Percentiles rank a stretch among this genome's conserved stretches.
Conservation (phyloP, 139 green algal genomes). For the Tetraselmis striata region DNA sequence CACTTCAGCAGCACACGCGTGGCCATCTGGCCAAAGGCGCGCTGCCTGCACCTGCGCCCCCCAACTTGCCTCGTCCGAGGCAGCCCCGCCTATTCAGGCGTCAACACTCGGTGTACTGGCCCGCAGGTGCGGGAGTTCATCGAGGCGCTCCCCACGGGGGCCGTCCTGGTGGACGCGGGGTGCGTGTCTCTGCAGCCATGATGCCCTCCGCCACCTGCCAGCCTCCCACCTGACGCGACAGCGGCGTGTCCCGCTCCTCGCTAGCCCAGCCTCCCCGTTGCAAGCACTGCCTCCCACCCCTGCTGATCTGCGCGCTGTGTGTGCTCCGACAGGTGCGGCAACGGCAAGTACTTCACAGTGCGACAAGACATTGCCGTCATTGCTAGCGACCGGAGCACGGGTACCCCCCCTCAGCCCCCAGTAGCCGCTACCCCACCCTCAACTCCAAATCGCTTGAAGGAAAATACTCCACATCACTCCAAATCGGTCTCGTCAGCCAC, state of each 20-base stretch:
- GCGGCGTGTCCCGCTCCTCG: background rate
- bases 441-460: too few species aligned
- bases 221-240: background rate
- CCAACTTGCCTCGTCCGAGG: background rate
- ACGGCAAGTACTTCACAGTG: slow-evolving; percentile 95
- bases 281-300: background rate
- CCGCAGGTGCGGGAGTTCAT: slow-evolving; percentile 85
- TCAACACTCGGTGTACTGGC: too few species aligned
- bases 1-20: slow-evolving; percentile 89
- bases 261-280: background rate
- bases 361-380: slow-evolving; percentile 62
- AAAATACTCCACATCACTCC: too few species aligned
- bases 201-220: background rate
- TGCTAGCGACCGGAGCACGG: slow-evolving; percentile 63
- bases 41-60: background rate
- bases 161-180: slow-evolving; percentile 82
- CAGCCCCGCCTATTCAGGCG: background rate
- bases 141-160: slow-evolving; percentile 46
- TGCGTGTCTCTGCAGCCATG: slow-evolving; percentile 22
- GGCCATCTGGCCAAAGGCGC: background rate
- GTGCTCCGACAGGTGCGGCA: slow-evolving; percentile 57
- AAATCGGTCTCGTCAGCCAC: too few species aligned
- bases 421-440: too few species aligned
- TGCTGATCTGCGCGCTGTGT: background rate
- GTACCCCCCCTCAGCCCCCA: too few species aligned